phyloP scores from a whole-genome alignment of 2,329 filamentous ascomycete species.

The Hypoxylon sp. region DNA sequence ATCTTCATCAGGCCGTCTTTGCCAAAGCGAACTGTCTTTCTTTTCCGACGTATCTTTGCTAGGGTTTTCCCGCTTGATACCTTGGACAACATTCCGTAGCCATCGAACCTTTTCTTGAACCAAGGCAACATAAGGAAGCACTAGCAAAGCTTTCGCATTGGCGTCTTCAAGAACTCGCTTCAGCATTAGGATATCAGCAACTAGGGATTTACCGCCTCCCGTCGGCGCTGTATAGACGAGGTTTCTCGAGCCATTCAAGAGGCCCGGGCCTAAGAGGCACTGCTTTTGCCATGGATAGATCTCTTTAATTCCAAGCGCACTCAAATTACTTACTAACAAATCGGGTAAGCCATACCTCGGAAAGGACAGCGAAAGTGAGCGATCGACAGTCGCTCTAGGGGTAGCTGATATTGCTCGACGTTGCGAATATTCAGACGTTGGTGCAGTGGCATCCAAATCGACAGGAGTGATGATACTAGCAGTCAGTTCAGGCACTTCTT shows the following conservation, averaged over 20 bases:
- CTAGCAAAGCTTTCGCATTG: conserved; percentile 77
- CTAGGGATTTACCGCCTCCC: conserved; percentile 82
- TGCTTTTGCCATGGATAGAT: conserved; percentile 87
- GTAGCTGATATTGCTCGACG: conserved; percentile 67
- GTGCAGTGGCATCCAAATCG: conserved; percentile 40
- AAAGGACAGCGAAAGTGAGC: conserved; percentile 74
- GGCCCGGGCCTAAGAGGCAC: conserved; percentile 77
- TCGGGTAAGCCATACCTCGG: conserved; percentile 73
- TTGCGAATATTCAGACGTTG: conserved; percentile 70
- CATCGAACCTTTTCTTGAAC: conserved; percentile 85
- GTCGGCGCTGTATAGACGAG: conserved; percentile 86
- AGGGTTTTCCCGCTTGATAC: conserved; percentile 62
- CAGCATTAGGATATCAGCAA: conserved; percentile 81
- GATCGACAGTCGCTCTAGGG: conserved; percentile 66
- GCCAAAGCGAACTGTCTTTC: conserved; percentile 64
- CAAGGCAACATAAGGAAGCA: conserved; percentile 83
- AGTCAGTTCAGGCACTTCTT: conserved; percentile 51
- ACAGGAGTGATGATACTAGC: conserved; percentile 65
- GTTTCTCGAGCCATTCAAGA: conserved; percentile 76
- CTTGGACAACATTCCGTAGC: conserved; percentile 77
- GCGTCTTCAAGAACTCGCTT: conserved; percentile 77
- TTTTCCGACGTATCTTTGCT: conserved; percentile 54
- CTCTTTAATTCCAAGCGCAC: conserved; percentile 74
- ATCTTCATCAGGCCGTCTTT: conserved; percentile 69
- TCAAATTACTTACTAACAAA: conserved; percentile 75